Conservation (phyloP, 495 filamentous ascomycete genomes). For the Penicillium canescens region DNA sequence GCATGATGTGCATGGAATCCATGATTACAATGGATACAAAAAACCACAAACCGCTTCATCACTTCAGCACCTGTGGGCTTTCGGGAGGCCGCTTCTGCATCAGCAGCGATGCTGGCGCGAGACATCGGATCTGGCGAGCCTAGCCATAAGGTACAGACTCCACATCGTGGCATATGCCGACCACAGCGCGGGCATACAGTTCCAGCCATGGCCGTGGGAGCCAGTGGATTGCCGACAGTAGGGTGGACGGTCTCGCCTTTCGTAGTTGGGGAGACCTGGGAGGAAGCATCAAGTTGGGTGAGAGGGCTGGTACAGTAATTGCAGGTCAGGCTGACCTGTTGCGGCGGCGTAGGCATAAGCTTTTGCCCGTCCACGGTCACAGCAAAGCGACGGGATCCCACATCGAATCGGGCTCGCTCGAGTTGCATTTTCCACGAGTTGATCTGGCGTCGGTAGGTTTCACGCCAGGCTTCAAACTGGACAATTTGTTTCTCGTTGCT, state of each 20-base stretch:
- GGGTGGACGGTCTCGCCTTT: conserved; percentile 37
- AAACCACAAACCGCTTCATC: conserved; percentile 62
- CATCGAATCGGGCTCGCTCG: conserved; percentile 62
- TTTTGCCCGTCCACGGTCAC: conserved; percentile 60
- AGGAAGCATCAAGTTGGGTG: conserved; percentile 43
- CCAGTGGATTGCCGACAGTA: conserved; percentile 39
- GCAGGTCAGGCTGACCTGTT: conserved; percentile 82
- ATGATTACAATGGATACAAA: conserved; percentile 88
- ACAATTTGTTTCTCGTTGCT: conserved; percentile 53
- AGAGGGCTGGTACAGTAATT: conserved; percentile 71
- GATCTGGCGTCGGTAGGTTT: conserved; percentile 77
- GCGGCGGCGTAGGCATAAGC: conserved; percentile 62
- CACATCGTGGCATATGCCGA: conserved; percentile 84
- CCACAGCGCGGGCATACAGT: conserved; percentile 83
- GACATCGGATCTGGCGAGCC: conserved; percentile 73
- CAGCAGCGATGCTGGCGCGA: conserved; percentile 53
- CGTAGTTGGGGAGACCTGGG: conserved; percentile 32
- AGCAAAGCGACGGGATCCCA: conserved; percentile 61
- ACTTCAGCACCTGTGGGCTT: conserved; percentile 34
- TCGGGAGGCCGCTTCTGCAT: conserved; percentile 37
- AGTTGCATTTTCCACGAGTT: conserved; percentile 71
- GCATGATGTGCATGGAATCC: conserved; percentile 89
- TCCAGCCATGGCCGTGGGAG: conserved; percentile 41
- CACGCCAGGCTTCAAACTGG: conserved; percentile 77
- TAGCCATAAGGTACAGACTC: conserved; percentile 81